Base-by-base conservation (phyloP, 2,329 filamentous ascomycete species). In the Blumeria graminis region DNA sequence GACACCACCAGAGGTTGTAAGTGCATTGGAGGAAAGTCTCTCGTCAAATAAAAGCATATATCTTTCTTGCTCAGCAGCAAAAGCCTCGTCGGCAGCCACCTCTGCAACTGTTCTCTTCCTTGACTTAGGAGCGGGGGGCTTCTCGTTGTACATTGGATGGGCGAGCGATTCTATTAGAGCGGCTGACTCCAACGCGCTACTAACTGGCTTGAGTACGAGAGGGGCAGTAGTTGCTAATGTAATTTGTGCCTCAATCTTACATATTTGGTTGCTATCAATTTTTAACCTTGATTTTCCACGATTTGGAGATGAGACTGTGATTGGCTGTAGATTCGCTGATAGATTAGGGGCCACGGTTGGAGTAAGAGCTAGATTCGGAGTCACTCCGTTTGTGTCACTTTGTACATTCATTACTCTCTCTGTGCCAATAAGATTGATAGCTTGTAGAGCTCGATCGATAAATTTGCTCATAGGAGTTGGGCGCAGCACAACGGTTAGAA, bases 31-130 rank as follows among this genome's bases (percentile, higher is more conserved):
- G 11, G 80, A 76, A 58, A 88, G 75, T 6, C 87, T 78, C 63
- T 95, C 90, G 64, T 98, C 92, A 69, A 89, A 80, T 22, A 86
- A 82, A 55, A 96, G 81, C 87, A 98, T 92, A 62, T 87, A 93
- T 51, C 87, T 79, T 69, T 98, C 89, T 61, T 87, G 81, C 58
- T 88, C 86, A 22, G 89, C 90, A 0, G 88, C 87, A 58, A 87
- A 76, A 0, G 92, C 90, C 69, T 98, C 89, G 65, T 98, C 92
- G 7, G 90, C 90, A 8, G 87, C 92, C 72, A 96, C 80, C 66
- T 98, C 90, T 8, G 92, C 92, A 16, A 93, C 82, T 0, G 92
- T 98, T 60, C 90, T 81, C 74, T 98, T 96, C 57, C 92, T 76
- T 7, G 82, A 82, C 73, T 94, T 95, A 3, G 88, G 88, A 58